Evolutionary conservation across 371 early-diverging fungal species (phyloP).

Genomic region (Rhizopus delemar): DNA sequence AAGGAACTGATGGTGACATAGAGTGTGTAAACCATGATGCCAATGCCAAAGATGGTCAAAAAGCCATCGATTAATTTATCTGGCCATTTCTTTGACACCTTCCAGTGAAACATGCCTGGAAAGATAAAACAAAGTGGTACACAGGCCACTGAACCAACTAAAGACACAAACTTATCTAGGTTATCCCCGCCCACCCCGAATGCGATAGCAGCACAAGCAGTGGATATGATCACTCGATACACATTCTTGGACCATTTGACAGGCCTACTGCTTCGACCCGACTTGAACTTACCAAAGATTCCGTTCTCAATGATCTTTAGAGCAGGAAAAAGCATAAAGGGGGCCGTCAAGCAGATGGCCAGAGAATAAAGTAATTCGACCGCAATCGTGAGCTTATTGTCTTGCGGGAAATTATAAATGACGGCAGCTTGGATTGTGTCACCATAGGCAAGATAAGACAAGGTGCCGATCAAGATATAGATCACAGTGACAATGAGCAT

Average conservation of each 20-base stretch:
- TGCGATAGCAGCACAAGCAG: conserved; percentile 55
- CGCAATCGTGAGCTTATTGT: conserved; percentile 44
- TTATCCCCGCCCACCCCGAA: conserved; percentile 62
- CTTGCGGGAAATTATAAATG: conserved; percentile 64
- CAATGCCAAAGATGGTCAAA: conserved; percentile 53
- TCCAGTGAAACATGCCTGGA: conserved; percentile 69
- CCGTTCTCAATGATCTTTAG: conserved; percentile 69
- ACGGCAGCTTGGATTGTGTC: conserved; percentile 67
- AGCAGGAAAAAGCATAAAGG: conserved; percentile 76
- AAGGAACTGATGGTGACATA: conserved; percentile 36
- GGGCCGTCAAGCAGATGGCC: conserved; percentile 73
- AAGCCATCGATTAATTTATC: conserved; percentile 38
- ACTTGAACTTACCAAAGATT: conserved; percentile 39
- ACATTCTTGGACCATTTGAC: conserved; percentile 75
- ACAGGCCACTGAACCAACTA: conserved; percentile 54
- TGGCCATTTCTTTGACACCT: conserved; percentile 35
- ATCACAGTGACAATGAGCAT: conserved; percentile 59
- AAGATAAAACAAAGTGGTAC: conserved; percentile 69
- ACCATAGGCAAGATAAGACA: conserved; percentile 75
- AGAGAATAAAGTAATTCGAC: conserved; percentile 72
- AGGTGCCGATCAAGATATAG: conserved; percentile 64
- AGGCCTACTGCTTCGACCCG: conserved; percentile 33
- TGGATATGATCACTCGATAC: conserved; percentile 51
- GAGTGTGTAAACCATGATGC: conserved; percentile 48
- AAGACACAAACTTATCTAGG: conserved; percentile 72